Evolutionary conservation across 768 basidiomycete genomes (phyloP).

Genomic region (Fibroporia radiculosa): DNA sequence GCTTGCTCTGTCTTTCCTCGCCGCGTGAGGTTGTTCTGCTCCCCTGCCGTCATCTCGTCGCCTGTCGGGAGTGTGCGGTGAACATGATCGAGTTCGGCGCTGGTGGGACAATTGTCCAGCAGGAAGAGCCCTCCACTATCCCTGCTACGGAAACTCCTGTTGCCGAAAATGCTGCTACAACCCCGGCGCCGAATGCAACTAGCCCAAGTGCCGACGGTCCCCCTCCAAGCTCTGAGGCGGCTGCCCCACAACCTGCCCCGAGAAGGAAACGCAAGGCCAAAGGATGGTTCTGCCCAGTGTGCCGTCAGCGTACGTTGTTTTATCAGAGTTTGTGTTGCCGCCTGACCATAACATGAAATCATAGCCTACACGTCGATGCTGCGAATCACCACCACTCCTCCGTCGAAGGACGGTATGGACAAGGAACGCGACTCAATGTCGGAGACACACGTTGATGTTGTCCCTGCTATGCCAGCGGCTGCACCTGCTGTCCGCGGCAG

Average conservation of each 20-base stretch:
- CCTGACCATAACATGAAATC: not conserved
- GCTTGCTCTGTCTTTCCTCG: slow-evolving; percentile 82
- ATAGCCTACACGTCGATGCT: slow-evolving; percentile 84
- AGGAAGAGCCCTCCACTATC: slow-evolving; percentile 26
- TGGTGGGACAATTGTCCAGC: slow-evolving; percentile 75
- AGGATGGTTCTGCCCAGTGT: slow-evolving; percentile 97
- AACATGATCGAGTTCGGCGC: slow-evolving; percentile 99
- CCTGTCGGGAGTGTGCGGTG: slow-evolving; percentile 90
- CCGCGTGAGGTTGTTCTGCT: slow-evolving; percentile 89
- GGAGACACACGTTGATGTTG: slow-evolving; percentile 12
- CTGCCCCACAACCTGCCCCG: slow-evolving; percentile 16
- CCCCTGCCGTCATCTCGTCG: slow-evolving; percentile 90
- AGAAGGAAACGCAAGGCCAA: slow-evolving; percentile 89
- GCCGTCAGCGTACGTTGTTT: slow-evolving; percentile 77
- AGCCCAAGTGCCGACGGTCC: slow-evolving; percentile 16
- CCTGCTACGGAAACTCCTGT: slow-evolving; percentile 13
- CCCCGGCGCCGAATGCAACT: no score
- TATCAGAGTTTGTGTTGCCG: not conserved
- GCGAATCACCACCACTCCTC: slow-evolving; percentile 67
- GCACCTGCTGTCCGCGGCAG: slow-evolving; percentile 14
- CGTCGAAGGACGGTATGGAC: slow-evolving; percentile 28
- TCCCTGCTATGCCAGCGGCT: slow-evolving; percentile 2
- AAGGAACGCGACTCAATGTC: slow-evolving; percentile 17
- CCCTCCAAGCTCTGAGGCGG: slow-evolving; percentile 12
- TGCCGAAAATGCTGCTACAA: slow-evolving; percentile 6